Base-by-base conservation (phyloP, 768 basidiomycete species). In the Tricholoma sp. region DNA sequence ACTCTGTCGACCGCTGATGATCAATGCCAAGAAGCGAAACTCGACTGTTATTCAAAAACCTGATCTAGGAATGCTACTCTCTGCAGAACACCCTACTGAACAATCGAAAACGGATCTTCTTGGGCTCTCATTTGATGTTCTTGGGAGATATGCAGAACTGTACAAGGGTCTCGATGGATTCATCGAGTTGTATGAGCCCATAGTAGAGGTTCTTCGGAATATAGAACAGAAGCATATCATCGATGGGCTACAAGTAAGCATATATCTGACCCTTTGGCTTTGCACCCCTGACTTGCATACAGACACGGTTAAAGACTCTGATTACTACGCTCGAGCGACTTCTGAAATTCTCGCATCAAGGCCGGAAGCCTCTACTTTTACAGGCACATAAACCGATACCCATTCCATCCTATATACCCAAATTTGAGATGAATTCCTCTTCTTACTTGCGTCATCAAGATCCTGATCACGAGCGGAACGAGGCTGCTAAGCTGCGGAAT, bases 351-450 rank as follows among this genome's bases (percentile, higher is more conserved):
- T 75, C 91, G 0, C 74, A 69, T 10, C 81, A 88, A 70, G 76
- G 83, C 0, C 88, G 97, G 36, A 80, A 75, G 52, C 93, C 97
- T 0, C 84, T 99, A 29, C 74, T 71, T 2, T 80, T 98, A 18
- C 97, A 99, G 75, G 80, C 89, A 2, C 96, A 98, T 76, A 97
- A 95, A 69, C 91, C 94, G 0, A 96, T 98, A 47, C 93, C 97
- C 4, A 98, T 99, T 62, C 84, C 94, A 4, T 83, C 94, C 0
- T 94, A 92, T 70, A 80, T 93, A 24, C 97, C 97, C 65, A 96
- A 94, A 69, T 99, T 99, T 72, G 94, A 95, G 64, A 71, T 77
- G 9, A 77, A 79, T 2, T 81, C 81, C 0, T 92, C 91, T 6
- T 86, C 82, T 42, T 91, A 89, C 68, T 72, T 87, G 58, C 87